Evolutionary conservation across 1,139 yeast genomes (phyloP), one percentile per base, ranked within the genome.

Genomic region (Pichia sp.): DNA sequence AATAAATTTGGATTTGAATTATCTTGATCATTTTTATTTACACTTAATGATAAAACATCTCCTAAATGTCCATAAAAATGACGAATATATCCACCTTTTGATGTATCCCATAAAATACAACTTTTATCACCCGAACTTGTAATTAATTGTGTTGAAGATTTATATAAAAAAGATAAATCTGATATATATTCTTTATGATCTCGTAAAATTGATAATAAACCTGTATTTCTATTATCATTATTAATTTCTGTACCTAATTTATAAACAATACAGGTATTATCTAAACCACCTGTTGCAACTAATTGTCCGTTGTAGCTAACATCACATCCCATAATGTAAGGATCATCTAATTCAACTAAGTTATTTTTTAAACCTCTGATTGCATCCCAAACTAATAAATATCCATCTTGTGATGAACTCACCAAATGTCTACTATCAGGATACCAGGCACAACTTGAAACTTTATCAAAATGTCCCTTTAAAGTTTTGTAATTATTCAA

Each of bases 111-210:
- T 47, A 81, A 62, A 3, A 77, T 73, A 55, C 89, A 76, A 1
- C 94, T 78, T 82, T 82, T 79, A 61, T 90, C 97, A 4, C 96
- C 96, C 41, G 92, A 81, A 1, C 82, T 75, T 0, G 95, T 85
- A 16, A 87, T 58, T 0, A 87, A 60, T n/a, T 70, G 70, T 6
- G 71, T 64, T 8, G 71, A 65, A 46, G 77, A 73, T 24, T 46
- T 41, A 48, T 73, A 71, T 25, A 84, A 53, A 56, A 87, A 90
- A 40, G 78, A 80, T 50, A 87, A 73, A 53, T 81, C 87, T 0
- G 94, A 80, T 9, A 90, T 77, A 58, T 89, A 89, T 34, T 95
- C 94, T 12, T 80, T 72, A 61, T 89, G 97, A 2, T 95, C 94
- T 58, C 82, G 81, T 55, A 84, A 74, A 6, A 79, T 69, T 9